Conservation (phyloP, 2,329 filamentous ascomycete genomes). For the Colletotrichum camelliae region DNA sequence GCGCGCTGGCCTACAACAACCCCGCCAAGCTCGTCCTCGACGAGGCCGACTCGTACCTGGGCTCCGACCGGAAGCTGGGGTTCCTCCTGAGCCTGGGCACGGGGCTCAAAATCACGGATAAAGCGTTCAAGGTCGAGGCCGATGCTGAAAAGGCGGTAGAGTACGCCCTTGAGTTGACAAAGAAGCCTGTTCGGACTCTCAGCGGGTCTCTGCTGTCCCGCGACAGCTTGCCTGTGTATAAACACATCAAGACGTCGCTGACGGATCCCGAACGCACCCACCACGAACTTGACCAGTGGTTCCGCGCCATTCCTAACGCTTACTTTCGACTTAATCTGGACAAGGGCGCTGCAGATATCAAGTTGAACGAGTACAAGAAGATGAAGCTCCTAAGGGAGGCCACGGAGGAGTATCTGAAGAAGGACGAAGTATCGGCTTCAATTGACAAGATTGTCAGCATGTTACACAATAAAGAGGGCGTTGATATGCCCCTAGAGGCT, state of each 20-base stretch:
- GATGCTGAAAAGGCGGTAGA: not conserved
- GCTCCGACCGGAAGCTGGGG: constrained; percentile 23
- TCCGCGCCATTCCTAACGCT: constrained; percentile 20
- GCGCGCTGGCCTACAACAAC: constrained; percentile 48
- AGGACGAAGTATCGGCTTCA: not conserved
- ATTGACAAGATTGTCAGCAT: constrained; percentile 27
- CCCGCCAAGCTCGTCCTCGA: constrained; percentile 34
- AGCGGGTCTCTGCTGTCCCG: not conserved
- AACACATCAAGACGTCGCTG: not conserved
- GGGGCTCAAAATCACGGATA: constrained; percentile 24
- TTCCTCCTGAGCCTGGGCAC: constrained; percentile 37
- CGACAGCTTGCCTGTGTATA: not conserved
- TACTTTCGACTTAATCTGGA: constrained; percentile 36
- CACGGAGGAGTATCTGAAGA: constrained; percentile 28
- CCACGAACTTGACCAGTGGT: constrained; percentile 7
- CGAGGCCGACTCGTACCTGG: constrained; percentile 31
- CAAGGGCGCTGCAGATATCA: constrained; percentile 25
- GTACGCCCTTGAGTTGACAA: not conserved
- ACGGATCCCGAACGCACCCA: constrained; percentile 28
- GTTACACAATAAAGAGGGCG: constrained; percentile 9
- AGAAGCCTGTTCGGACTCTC: not conserved
- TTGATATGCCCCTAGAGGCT: constrained; percentile 24
- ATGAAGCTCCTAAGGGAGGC: constrained; percentile 26
- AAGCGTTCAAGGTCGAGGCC: not conserved
- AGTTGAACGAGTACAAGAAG: constrained; percentile 29